Base-by-base conservation (phyloP, 73 alveolate genomes). In the Durusdinium trenchii region DNA sequence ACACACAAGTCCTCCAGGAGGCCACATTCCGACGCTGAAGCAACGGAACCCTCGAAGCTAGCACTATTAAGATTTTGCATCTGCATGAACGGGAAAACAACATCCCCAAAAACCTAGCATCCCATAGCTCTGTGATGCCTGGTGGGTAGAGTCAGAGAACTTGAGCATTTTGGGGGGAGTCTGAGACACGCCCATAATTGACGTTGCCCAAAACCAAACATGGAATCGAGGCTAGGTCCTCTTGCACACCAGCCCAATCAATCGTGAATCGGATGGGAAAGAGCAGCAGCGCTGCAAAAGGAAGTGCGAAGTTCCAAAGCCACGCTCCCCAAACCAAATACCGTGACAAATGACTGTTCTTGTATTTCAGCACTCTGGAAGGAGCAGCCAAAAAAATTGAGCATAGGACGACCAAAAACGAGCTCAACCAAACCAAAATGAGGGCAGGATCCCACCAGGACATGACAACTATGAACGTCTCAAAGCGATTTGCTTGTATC, bases 1-100 rank as follows among this genome's bases (percentile, higher is more conserved):
- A 86, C 95, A 45, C 95, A 86, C 62, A 86, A 46, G 90, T 79
- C 90, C 90, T 79, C 90, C n/a, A n/a, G n/a, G n/a, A n/a, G n/a
- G n/a, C n/a, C n/a, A n/a, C n/a, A n/a, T n/a, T n/a, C n/a, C n/a
- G n/a, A n/a, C n/a, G n/a, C n/a, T n/a, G n/a, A n/a, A n/a, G n/a
- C n/a, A n/a, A n/a, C n/a, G n/a, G n/a, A n/a, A n/a, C n/a, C n/a
- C n/a, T n/a, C n/a, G n/a, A n/a, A n/a, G n/a, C n/a, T n/a, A n/a
- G n/a, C n/a, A n/a, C n/a, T n/a, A n/a, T n/a, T n/a, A n/a, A n/a
- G n/a, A n/a, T n/a, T n/a, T n/a, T n/a, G n/a, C n/a, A n/a, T n/a
- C n/a, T n/a, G n/a, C n/a, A n/a, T n/a, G n/a, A n/a, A n/a, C n/a
- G n/a, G n/a, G n/a, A n/a, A n/a, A n/a, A n/a, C n/a, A n/a, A n/a